Evolutionary conservation across 1,284 basidiomycete genomes (phyloP), one percentile per base, ranked within the genome.

Genomic region (Paramarasmius palmivorus): DNA sequence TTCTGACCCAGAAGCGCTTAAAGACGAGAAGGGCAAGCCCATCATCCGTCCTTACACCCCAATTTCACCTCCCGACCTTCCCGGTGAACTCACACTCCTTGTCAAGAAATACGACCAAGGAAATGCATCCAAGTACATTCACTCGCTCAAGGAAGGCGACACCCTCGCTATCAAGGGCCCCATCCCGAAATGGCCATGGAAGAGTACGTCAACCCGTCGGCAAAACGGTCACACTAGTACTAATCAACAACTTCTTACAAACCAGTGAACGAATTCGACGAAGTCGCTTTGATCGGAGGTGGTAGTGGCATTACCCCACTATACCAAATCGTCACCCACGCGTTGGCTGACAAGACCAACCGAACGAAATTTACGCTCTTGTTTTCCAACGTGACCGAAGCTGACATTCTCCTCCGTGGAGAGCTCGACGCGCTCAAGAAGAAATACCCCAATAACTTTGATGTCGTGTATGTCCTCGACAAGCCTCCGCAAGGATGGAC

Each of bases 281-380:
- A 92, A 61, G 88, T 97, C 56, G 90, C 88, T 36, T 78, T 96
- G 66, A 91, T 98, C 63, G 93, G 92, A 40, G 96, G 96, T 56
- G 93, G 93, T 44, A 88, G 82, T 58, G 93, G 93, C 65, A 92
- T 92, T 59, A 86, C 88, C 12, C 88, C 89, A 4, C 77, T 91
- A 49, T 90, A 88, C 72, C 88, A 92, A 69, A 68, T 95, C 62
- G 69, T 95, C 55, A 77, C 75, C 46, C 83, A 94, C 69, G 88
- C 91, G 4, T 81, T 95, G 52, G 60, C 77, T 1, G 84, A 90
- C 62, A 76, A 81, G 25, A 63, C 71, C 46, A 98, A 99, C 84
- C 95, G 90, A 76, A 98, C 97, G 60, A 94, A 95, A 68, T 96
- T 93, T 73, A 97, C 90, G 48, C 79, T 98, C 53, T 74, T 99